Evolutionary conservation across 345 rosid genomes (phyloP).

Genomic region (Salix viminalis): DNA sequence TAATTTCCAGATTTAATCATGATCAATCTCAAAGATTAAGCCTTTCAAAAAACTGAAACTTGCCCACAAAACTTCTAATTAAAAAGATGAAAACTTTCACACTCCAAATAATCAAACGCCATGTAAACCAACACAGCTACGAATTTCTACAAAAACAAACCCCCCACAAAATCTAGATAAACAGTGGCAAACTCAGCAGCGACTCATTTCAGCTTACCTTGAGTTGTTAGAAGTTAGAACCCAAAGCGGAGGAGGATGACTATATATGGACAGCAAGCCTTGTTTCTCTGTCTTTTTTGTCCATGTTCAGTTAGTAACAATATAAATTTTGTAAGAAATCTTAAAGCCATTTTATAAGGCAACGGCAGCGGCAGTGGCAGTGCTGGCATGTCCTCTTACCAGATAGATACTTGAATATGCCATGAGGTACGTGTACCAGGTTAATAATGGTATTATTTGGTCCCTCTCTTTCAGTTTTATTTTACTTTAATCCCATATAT

Average conservation of each 20-base stretch:
- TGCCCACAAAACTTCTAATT: not conserved
- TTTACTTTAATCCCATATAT: not conserved
- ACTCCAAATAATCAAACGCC: not conserved
- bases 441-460: not conserved
- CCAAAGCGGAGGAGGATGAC: not conserved
- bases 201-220: not conserved
- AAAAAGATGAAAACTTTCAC: not conserved
- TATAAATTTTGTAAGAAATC: not conserved
- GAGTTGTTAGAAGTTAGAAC: not conserved
- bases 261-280: not conserved
- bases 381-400: not conserved
- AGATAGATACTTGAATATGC: not conserved
- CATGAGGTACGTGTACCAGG: not conserved
- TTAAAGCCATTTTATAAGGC: not conserved
- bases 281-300: not conserved
- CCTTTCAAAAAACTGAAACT: not conserved
- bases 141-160: not conserved
- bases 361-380: no score
- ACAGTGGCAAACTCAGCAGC: not conserved
- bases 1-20: not conserved
- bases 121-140: not conserved
- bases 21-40: not conserved
- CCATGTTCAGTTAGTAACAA: not conserved
- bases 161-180: not conserved
- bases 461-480: not conserved